A percentile compares a stretch with the other conserved stretches of the same genome.
phyloP scores from a whole-genome alignment of 2,329 filamentous ascomycete genomes.

The Calonectria crousiana region DNA sequence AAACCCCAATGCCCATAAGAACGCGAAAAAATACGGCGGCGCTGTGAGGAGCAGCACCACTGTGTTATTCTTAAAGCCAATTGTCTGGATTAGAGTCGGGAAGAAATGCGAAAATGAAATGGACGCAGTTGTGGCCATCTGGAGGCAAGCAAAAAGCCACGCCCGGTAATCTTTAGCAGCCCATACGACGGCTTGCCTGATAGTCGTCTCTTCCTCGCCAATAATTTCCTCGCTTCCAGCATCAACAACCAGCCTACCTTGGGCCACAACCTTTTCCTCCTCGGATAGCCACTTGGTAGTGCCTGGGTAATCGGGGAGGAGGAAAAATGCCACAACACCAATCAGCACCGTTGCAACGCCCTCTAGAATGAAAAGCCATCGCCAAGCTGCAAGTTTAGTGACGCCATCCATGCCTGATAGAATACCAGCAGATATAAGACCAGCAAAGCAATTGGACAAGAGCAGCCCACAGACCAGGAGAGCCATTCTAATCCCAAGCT shows the following conservation, averaged over 20 bases:
- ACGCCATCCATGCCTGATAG: background rate
- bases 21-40: background rate
- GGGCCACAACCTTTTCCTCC: conserved; percentile 4
- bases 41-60: background rate
- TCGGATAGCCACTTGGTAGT: background rate
- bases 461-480: background rate
- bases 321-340: background rate
- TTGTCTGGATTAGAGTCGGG: background rate
- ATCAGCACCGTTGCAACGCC: background rate
- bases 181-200: background rate
- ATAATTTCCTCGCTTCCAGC: background rate
- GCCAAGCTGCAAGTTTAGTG: background rate
- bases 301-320: background rate
- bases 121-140: background rate
- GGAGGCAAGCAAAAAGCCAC: background rate
- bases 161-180: background rate
- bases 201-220: background rate
- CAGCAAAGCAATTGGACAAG: background rate
- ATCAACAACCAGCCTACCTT: background rate
- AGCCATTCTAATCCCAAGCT: background rate
- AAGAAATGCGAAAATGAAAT: conserved; percentile 1
- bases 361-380: background rate
- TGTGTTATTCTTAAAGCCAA: background rate
- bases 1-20: background rate
- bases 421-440: background rate